Evolutionary conservation across 129 eudicot species (phyloP).

Genomic region (Escallonia rubra): DNA sequence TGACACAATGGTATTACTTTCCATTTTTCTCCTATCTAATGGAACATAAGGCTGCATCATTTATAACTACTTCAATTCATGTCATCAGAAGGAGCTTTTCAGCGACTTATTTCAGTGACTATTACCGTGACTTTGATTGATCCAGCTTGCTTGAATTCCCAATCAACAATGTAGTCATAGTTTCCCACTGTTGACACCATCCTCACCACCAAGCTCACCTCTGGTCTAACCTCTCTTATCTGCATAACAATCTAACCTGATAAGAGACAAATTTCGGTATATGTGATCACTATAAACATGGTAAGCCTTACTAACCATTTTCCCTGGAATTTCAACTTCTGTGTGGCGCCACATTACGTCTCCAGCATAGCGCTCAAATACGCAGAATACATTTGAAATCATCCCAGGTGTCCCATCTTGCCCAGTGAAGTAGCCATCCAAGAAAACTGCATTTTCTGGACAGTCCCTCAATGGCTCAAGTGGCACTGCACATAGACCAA

Average conservation of each 20-base stretch:
- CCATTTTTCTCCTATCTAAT: too few relatives aligned
- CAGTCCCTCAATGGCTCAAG: constrained; percentile 34
- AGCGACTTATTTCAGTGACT: neutral
- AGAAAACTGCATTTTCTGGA: constrained; percentile 36
- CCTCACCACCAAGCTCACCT: constrained; percentile 46
- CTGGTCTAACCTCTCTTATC: constrained; percentile 39
- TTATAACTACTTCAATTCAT: too few relatives aligned
- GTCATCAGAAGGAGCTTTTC: neutral
- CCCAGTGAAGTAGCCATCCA: constrained; percentile 25
- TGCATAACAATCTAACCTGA: neutral
- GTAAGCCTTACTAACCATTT: constrained; percentile 10
- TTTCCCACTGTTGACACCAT: constrained; percentile 43
- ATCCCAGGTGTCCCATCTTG: constrained; percentile 23
- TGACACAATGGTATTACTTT: too few relatives aligned
- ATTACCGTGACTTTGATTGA: constrained; percentile 38
- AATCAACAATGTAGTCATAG: constrained; percentile 42
- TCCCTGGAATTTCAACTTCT: constrained; percentile 24
- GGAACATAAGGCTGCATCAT: too few relatives aligned
- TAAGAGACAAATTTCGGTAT: neutral
- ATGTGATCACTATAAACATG: neutral
- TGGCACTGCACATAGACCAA: constrained; percentile 26
- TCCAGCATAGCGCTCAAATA: constrained; percentile 33
- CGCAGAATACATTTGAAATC: constrained; percentile 30
- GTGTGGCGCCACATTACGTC: constrained; percentile 55
- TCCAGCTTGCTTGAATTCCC: constrained; percentile 52